These are phyloP conservation scores for Penicillium sp. DNA, from an alignment of 2,329 filamentous ascomycete genomes.

Conservation along the genomic window DNA sequence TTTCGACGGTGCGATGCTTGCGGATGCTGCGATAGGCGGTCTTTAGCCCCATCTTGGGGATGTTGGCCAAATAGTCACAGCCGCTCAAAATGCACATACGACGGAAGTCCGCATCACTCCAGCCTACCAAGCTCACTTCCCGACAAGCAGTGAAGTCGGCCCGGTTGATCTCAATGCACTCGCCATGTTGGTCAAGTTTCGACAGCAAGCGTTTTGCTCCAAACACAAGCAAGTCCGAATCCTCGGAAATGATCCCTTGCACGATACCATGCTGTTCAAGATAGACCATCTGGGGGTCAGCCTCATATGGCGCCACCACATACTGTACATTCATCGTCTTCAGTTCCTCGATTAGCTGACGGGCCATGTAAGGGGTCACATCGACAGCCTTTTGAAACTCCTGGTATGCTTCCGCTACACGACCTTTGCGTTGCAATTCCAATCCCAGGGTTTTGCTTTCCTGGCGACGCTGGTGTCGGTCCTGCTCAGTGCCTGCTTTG, in stretches of 20 bases:
- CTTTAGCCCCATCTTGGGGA: constrained; percentile 82
- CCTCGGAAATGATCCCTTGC: constrained; percentile 85
- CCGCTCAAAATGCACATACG: constrained; percentile 95
- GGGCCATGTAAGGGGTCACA: constrained; percentile 92
- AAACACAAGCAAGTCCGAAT: constrained; percentile 93
- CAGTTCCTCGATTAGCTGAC: constrained; percentile 82
- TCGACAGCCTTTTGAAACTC: constrained; percentile 95
- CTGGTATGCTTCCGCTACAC: constrained; percentile 68
- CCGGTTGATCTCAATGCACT: constrained; percentile 86
- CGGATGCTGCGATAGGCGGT: constrained; percentile 86
- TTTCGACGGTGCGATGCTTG: constrained; percentile 82
- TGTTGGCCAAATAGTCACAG: constrained; percentile 87
- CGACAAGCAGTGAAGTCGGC: constrained; percentile 81
- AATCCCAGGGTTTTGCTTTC: constrained; percentile 70
- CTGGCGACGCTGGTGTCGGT: constrained; percentile 67
- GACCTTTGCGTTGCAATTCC: constrained; percentile 75
- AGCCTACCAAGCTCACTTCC: constrained; percentile 82
- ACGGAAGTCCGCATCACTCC: constrained; percentile 86
- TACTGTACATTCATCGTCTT: constrained; percentile 76
- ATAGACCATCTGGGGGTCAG: constrained; percentile 93
- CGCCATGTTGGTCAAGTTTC: constrained; percentile 89
- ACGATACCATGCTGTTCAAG: constrained; percentile 80
- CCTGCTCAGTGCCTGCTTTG: constrained; percentile 79
- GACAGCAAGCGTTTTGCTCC: constrained; percentile 85
- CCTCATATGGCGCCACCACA: constrained; percentile 93